These are phyloP conservation scores for Hortiboletus flavorubellus DNA, from an alignment of 768 basidiomycete genomes.

Conservation along the genomic window DNA sequence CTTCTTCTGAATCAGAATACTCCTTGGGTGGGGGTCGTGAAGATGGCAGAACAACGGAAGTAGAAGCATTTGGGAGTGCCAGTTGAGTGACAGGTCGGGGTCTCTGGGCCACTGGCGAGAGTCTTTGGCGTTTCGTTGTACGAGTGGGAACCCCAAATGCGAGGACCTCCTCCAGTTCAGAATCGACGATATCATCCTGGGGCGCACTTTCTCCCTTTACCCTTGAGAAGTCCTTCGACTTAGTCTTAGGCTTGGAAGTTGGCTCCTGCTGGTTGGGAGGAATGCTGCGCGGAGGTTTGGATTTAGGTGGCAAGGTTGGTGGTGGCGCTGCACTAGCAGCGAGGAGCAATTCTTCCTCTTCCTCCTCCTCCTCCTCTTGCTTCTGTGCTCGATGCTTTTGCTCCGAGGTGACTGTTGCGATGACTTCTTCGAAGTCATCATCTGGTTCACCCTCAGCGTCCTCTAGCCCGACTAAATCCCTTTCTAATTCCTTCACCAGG, in stretches of 20 bases:
- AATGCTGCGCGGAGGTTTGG: conserved; percentile 28
- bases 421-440: conserved; percentile 43
- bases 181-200: conserved; percentile 22
- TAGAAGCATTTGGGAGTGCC: conserved; percentile 38
- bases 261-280: conserved; percentile 24
- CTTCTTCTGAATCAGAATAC: conserved; percentile 45
- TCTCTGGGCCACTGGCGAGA: conserved; percentile 21
- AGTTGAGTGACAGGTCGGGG: conserved; percentile 23
- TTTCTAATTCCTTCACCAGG: conserved; percentile 28
- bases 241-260: conserved; percentile 25
- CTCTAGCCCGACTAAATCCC: conserved; percentile 27
- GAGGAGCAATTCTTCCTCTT: conserved; percentile 34
- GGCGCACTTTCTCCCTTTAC: conserved; percentile 21
- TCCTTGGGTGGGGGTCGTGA: conserved; percentile 26
- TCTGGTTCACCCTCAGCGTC: conserved; percentile 41
- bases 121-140: conserved; percentile 32
- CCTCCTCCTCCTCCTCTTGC: conserved; percentile 26
- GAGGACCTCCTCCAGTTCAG: conserved; percentile 43
- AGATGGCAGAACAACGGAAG: conserved; percentile 31
- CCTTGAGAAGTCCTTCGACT: conserved; percentile 23
- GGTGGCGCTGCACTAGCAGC: conserved; percentile 14
- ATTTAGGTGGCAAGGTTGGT: conserved; percentile 30
- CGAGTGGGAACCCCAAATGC: conserved; percentile 47
- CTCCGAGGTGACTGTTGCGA: conserved; percentile 28
- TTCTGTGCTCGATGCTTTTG: conserved; percentile 32